Conservation (phyloP, 257 asterid genomes). For the Fraxinus cuspidata region DNA sequence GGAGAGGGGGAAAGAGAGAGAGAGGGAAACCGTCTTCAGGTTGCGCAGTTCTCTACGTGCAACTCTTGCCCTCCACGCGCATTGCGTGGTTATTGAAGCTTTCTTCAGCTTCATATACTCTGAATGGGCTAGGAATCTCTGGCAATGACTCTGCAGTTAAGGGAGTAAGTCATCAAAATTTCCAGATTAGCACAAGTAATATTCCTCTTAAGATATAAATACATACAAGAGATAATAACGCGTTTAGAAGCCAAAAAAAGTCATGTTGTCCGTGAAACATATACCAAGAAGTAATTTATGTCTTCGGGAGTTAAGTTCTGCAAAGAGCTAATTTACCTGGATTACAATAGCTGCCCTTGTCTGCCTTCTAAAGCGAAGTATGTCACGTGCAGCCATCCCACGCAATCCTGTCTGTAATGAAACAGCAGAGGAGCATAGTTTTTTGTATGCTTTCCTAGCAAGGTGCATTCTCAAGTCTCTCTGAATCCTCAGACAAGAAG, state of each 20-base stretch:
- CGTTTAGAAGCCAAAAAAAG: background rate
- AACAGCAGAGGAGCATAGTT: slow-evolving; percentile 63
- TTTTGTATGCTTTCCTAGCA: slow-evolving; percentile 80
- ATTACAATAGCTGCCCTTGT: slow-evolving; percentile 82
- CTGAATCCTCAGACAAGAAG: slow-evolving; percentile 77
- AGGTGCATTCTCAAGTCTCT: slow-evolving; percentile 75
- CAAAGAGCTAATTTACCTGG: slow-evolving; percentile 52
- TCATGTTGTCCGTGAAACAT: slow-evolving; percentile 12
- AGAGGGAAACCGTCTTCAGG: slow-evolving; percentile 74
- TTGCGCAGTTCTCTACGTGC: slow-evolving; percentile 85
- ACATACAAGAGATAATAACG: background rate
- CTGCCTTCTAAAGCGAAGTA: slow-evolving; percentile 80
- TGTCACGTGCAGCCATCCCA: slow-evolving; percentile 93
- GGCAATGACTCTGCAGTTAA: slow-evolving; percentile 75
- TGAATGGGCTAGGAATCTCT: slow-evolving; percentile 68
- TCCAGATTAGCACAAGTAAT: background rate
- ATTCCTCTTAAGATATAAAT: background rate
- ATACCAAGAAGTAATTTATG: slow-evolving; percentile 7
- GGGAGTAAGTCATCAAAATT: slow-evolving; percentile 30
- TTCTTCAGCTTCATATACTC: slow-evolving; percentile 67
- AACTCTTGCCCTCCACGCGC: slow-evolving; percentile 86
- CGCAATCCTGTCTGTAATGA: slow-evolving; percentile 90
- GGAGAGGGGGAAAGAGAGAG: slow-evolving; percentile 17
- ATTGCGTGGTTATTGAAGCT: slow-evolving; percentile 83
- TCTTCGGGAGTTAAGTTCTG: slow-evolving; percentile 8